Evolutionary conservation across 805 yeast genomes (phyloP), one percentile per base, ranked within the genome.

Genomic region (Sugiyamaella americana): DNA sequence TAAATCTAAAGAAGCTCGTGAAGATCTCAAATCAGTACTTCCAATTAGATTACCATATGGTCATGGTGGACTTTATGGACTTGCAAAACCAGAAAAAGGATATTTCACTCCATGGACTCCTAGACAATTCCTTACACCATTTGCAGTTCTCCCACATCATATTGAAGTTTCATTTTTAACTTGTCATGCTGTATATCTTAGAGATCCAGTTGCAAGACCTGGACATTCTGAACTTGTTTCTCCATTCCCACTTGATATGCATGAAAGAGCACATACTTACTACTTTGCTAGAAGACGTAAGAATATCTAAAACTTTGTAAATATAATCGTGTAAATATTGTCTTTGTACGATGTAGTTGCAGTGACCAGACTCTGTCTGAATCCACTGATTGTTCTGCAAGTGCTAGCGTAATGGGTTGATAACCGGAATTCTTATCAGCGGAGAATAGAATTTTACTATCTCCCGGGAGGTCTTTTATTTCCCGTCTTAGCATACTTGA

Each of bases 41-140:
- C 63, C 68, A n/a, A 74, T 87, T 43, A 58, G 70, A 30, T 70
- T 88, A 49, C 96, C 95, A 47, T 86, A 93, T 89, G 95, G 87
- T 67, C 73, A 73, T 48, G 77, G 80, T 40, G 72, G 74, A 43
- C 73, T 84, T 51, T 87, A 75, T 65, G 98, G 98, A 19, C 82
- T 95, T 58, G 66, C 78, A 55, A 83, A 86, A 45, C 82, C 88
- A 13, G 60, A 71, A 16, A 88, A 85, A 68, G 77, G 89, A 3
- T 93, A 83, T 68, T 93, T 91, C 72, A 87, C 98, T 2, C 98
- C 98, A 44, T 93, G 97, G 97, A 76, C 82, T 50, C 94, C 96
- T 55, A 83, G 96, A 68, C 93, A 87, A 38, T 93, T 91, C 68
- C 68, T 93, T 53, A 89, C 95, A 2, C 94, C 95, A 40, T 86